Percentiles rank a stretch among this genome's conserved stretches.
phyloP scores from a whole-genome alignment of 2,329 filamentous ascomycete genomes.

The Trichoderma oligosporum region DNA sequence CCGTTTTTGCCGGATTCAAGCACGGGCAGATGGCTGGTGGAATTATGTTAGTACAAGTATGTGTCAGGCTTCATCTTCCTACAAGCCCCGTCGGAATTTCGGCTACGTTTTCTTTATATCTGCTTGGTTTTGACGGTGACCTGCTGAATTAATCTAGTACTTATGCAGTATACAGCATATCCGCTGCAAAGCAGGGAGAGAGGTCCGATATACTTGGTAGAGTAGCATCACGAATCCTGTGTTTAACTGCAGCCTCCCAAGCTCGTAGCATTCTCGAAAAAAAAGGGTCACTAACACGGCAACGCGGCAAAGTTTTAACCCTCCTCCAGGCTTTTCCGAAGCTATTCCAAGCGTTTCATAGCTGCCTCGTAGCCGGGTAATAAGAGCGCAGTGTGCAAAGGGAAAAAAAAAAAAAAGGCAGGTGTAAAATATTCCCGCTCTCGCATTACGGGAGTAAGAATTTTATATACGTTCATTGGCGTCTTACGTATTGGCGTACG shows the following conservation, averaged over 20 bases:
- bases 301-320: constrained; percentile 3
- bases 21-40: no score
- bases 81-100: not conserved
- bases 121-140: not conserved
- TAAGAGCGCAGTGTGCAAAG: not conserved
- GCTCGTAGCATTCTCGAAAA: not conserved
- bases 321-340: no score
- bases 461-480: not conserved
- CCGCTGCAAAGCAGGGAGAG: no score
- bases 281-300: not conserved
- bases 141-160: constrained; percentile 3
- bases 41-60: no score
- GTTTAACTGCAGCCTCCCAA: not conserved
- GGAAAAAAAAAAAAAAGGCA: not conserved
- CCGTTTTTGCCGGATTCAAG: not conserved
- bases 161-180: no score
- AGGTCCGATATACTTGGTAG: not conserved
- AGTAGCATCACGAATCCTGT: not conserved
- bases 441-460: not conserved
- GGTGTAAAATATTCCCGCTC: not conserved
- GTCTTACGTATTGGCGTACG: constrained; percentile 8
- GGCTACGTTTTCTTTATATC: not conserved
- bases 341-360: constrained; percentile 10
- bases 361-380: not conserved
- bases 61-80: no score